Conservation (phyloP, 2,329 filamentous ascomycete genomes). For the Juglanconis sp. region DNA sequence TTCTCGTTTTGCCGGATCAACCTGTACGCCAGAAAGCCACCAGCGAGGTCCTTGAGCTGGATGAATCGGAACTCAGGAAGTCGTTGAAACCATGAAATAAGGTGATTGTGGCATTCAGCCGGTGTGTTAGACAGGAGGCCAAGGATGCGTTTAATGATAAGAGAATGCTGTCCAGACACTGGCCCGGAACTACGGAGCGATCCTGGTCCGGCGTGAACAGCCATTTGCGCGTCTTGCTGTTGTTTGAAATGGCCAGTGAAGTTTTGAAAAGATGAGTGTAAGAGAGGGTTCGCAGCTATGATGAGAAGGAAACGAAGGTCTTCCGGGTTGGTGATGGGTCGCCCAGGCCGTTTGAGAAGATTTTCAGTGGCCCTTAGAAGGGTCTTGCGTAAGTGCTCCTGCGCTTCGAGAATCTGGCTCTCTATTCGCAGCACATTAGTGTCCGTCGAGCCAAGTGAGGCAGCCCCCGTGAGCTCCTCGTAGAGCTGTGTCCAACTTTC, state of each 20-base stretch:
- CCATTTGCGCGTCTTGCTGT: slow-evolving; percentile 20
- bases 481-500: slow-evolving; percentile 62
- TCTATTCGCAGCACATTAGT: slow-evolving; percentile 44
- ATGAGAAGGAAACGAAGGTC: slow-evolving; percentile 77
- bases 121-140: slow-evolving; percentile 76
- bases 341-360: slow-evolving; percentile 74
- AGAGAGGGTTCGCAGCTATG: slow-evolving; percentile 72
- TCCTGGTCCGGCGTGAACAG: slow-evolving; percentile 3
- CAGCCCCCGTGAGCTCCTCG: slow-evolving; percentile 41
- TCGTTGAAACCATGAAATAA: slow-evolving; percentile 75
- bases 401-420: slow-evolving; percentile 49
- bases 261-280: slow-evolving; percentile 47
- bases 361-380: slow-evolving; percentile 77
- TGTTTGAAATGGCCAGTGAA: slow-evolving; percentile 41
- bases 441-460: slow-evolving; percentile 29
- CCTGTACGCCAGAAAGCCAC: slow-evolving; percentile 78
- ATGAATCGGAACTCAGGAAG: slow-evolving; percentile 67
- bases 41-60: slow-evolving; percentile 71
- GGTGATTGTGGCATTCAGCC: slow-evolving; percentile 69
- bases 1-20: slow-evolving; percentile 69
- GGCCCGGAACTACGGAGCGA: slow-evolving; percentile 36
- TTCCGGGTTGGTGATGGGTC: slow-evolving; percentile 62
- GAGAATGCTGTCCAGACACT: slow-evolving; percentile 67
- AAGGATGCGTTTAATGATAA: slow-evolving; percentile 79
- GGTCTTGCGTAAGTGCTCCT: slow-evolving; percentile 65